Conservation (phyloP, 2,329 filamentous ascomycete species). For the Colletotrichum truncatum region DNA sequence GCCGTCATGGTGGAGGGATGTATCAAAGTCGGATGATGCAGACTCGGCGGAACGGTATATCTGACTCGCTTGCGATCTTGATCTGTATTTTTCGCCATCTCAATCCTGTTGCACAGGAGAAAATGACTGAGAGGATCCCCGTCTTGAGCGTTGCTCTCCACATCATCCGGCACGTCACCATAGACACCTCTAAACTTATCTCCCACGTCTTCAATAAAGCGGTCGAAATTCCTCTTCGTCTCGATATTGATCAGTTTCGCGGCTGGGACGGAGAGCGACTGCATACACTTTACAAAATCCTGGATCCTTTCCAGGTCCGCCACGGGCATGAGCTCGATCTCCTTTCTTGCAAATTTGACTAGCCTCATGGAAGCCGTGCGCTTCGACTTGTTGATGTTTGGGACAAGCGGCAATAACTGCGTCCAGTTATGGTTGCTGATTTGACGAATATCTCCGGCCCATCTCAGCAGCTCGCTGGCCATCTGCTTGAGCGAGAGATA, state of each 20-base stretch:
- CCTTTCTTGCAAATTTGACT: constrained; percentile 14
- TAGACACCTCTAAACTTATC: not conserved
- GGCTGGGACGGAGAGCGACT: accelerated
- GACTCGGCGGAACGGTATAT: not conserved
- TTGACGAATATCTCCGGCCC: not conserved
- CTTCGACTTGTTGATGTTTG: not conserved
- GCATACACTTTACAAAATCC: not conserved
- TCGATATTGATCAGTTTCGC: not conserved
- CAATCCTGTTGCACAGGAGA: not conserved
- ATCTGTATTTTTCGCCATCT: not conserved
- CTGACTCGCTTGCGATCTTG: not conserved
- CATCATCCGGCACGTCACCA: not conserved
- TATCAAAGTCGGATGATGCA: not conserved
- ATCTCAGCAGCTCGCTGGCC: not conserved
- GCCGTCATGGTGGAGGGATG: not conserved
- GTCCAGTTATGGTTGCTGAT: not conserved
- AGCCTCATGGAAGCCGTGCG: constrained; percentile 1
- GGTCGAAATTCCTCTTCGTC: not conserved
- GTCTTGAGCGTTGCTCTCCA: not conserved
- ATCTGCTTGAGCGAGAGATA: not conserved
- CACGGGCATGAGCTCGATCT: constrained; percentile 6
- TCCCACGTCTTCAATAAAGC: not conserved
- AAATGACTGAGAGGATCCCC: not conserved
- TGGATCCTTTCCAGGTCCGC: not conserved
- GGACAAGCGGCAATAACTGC: not conserved